Base-by-base conservation (phyloP, 2,329 filamentous ascomycete species). In the Fusarium nodosum region DNA sequence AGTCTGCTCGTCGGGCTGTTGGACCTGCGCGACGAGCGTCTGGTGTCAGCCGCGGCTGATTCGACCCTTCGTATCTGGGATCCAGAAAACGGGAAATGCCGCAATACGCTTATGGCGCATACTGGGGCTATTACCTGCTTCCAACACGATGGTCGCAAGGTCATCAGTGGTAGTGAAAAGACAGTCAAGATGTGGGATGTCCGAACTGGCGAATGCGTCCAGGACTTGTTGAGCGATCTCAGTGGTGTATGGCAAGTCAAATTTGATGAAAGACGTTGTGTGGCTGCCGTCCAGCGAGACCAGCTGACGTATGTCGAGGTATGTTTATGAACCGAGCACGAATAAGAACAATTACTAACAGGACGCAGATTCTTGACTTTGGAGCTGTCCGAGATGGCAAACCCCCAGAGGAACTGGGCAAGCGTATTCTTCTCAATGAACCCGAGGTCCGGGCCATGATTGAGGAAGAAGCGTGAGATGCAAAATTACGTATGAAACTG, bases 101-200 rank as follows among this genome's bases (percentile, higher is more conserved):
- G 93, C 78, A 94, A 91, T 76, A 95, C 92, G 13, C 84, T 99
- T 60, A 95, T 91, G 72, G 96, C 96, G 0, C 96, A 99, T 76
- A 98, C 95, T 0, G 96, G 95, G 36, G 96, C 96, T 24, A 99
- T 99, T 69, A 99, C 96, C 7, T 99, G 96, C 79, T 99, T 99
- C 80, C 96, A 99, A 80, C 96, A 99, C 74, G 96, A 99, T 77
- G 93, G 91, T 0, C 92, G 94, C 71, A 99, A 99, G 78, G 94
- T 99, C 34, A 97, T 99, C 60, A 97, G 93, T 41, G 96, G 96
- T 57, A 97, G 93, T 62, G 96, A 99, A 79, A 90, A 95, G 75
- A 97, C 93, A 5, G 85, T 99, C 69, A 99, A 99, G 84, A 97
- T 99, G 93, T 99, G 96, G 96, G 93, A 99, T 76, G 92, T 97